Base-by-base conservation (phyloP, 495 filamentous ascomycete species). In the Lophiostoma macrostomum region DNA sequence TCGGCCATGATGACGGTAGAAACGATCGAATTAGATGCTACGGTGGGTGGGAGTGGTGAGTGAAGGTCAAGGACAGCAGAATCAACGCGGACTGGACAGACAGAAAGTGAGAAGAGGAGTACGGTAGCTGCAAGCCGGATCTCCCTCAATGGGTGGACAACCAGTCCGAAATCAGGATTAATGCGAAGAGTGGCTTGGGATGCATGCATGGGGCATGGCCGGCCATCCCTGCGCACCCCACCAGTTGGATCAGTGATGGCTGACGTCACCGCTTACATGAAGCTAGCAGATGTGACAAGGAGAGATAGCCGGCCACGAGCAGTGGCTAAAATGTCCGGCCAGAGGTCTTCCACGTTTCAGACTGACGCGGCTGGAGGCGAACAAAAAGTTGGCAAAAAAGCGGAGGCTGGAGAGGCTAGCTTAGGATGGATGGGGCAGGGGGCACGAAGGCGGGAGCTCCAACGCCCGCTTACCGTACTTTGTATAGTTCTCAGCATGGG, bases 1-100 rank as follows among this genome's bases (percentile, higher is more conserved):
- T 69, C 64, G 24, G 67, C 63, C 67, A 69, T 71, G 50, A 13
- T 64, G 42, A 28, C 49, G 32, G 49, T 56, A n/a, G n/a, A n/a
- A n/a, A n/a, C n/a, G n/a, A n/a, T n/a, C n/a, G n/a, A n/a, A n/a
- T n/a, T n/a, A n/a, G n/a, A n/a, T n/a, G n/a, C n/a, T n/a, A n/a
- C n/a, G 41, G 49, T 51, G 34, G 11, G 18, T 18, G 22, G 43
- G 19, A 25, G 1, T 27, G 46, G 16, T 5, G 19, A n/a, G 14
- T 36, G 19, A 31, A 22, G 34, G 10, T 22, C 2, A 48, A 20
- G 23, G 0, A 13, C 20, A 13, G 19, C 11, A 39, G 35, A 6
- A 16, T 46, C 19, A 22, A 47, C 10, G 22, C 16, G 22, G 23
- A 29, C 18, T 13, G 20, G 31, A 40, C 6, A 27, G 14, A 23